Conservation (phyloP, 2,329 filamentous ascomycete species). For the Neurospora crassa region DNA sequence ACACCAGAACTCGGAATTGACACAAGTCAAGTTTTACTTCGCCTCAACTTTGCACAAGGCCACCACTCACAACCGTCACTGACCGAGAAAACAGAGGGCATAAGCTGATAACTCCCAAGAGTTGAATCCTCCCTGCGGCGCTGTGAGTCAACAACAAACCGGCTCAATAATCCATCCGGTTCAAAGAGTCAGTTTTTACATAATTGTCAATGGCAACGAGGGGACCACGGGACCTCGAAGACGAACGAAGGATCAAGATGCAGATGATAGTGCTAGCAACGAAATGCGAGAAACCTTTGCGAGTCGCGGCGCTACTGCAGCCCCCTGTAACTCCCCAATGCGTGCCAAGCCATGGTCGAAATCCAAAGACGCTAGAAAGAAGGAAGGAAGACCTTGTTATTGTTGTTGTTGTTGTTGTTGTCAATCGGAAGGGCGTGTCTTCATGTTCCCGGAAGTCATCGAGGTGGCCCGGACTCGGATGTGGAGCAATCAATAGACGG, state of each 20-base stretch:
- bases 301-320: neutral
- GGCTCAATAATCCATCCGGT: neutral
- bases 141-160: neutral
- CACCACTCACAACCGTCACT: neutral
- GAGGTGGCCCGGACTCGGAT: neutral
- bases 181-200: neutral
- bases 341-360: neutral
- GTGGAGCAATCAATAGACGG: neutral
- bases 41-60: neutral
- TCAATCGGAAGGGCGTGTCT: neutral
- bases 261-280: neutral
- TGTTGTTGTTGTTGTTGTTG: neutral
- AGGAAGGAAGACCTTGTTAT: neutral
- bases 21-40: neutral
- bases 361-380: neutral
- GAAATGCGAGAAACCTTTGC: neutral
- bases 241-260: neutral
- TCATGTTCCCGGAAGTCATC: neutral
- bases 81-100: neutral
- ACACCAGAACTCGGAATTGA: neutral
- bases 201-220: neutral
- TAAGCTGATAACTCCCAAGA: neutral
- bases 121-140: neutral
- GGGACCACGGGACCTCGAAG: neutral
- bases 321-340: neutral